Evolutionary conservation across 2,329 filamentous ascomycete species (phyloP).

Genomic region (Fragosphaeria purpurea): DNA sequence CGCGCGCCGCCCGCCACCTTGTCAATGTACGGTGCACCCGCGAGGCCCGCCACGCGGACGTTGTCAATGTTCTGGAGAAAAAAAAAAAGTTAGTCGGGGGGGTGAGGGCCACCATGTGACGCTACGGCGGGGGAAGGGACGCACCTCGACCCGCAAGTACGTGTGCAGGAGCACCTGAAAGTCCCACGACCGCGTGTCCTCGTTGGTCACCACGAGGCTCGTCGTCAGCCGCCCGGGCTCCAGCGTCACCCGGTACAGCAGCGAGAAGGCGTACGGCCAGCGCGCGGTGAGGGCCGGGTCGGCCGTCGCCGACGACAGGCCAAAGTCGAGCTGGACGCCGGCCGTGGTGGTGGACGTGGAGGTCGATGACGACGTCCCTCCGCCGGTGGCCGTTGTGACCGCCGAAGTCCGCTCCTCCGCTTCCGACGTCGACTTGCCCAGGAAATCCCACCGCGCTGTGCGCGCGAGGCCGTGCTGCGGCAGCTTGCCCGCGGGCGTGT

Average conservation of each 20-base stretch:
- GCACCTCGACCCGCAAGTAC: conserved; percentile 72
- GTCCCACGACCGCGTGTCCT: conserved; percentile 72
- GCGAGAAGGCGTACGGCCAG: conserved; percentile 80
- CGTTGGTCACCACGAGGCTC: conserved; percentile 78
- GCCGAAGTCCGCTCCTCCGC: conserved; percentile 21
- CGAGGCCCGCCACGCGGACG: conserved; percentile 64
- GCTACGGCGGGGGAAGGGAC: conserved; percentile 18
- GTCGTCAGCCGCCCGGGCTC: conserved; percentile 66
- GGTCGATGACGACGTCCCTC: not conserved
- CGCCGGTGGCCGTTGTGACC: not conserved
- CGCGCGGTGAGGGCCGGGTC: conserved; percentile 55
- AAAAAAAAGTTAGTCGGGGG: not conserved
- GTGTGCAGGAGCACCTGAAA: conserved; percentile 89
- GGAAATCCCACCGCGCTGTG: conserved; percentile 82
- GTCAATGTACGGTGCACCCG: conserved; percentile 68
- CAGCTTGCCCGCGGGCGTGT: conserved; percentile 67
- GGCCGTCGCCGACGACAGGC: conserved; percentile 65
- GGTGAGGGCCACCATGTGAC: not conserved
- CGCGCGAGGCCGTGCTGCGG: conserved; percentile 94
- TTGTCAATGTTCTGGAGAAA: conserved; percentile 64
- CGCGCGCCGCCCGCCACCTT: conserved; percentile 61
- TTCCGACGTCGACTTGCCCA: conserved; percentile 76
- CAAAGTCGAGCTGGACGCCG: conserved; percentile 91
- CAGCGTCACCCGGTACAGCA: conserved; percentile 89
- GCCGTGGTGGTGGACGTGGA: conserved; percentile 21